These are phyloP conservation scores for Schwanniomyces polymorphus DNA, from an alignment of 805 yeast genomes.

Conservation along the genomic window DNA sequence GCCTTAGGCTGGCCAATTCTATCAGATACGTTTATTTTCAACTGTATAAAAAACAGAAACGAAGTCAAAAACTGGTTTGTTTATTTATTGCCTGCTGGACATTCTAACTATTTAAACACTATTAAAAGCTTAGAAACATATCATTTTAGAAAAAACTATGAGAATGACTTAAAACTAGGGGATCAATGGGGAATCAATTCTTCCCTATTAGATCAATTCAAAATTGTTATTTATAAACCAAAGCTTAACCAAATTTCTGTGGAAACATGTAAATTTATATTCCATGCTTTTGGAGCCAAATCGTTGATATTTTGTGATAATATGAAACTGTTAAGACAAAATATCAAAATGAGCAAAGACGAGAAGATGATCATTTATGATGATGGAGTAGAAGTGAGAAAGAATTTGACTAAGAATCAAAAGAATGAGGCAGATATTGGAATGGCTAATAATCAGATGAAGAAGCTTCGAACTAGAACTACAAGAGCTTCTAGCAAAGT, in stretches of 20 bases:
- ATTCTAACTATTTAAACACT: conserved; percentile 45
- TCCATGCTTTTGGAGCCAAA: conserved; percentile 47
- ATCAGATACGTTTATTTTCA: conserved; percentile 55
- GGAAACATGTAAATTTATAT: conserved; percentile 42
- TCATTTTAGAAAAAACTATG: conserved; percentile 40
- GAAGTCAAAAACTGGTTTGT: conserved; percentile 44
- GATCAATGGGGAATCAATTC: conserved; percentile 45
- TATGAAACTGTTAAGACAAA: not conserved
- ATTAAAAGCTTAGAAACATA: conserved; percentile 51
- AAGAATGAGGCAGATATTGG: not conserved
- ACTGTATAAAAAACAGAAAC: conserved; percentile 36
- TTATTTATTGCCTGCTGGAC: conserved; percentile 74
- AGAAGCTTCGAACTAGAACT: conserved; percentile 1
- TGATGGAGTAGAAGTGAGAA: conserved; percentile 12
- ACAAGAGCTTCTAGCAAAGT: not conserved
- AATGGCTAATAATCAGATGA: not conserved
- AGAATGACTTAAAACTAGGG: conserved; percentile 24
- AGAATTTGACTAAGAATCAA: not conserved
- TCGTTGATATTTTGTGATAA: conserved; percentile 9
- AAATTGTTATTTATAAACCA: conserved; percentile 36
- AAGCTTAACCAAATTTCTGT: conserved; percentile 24
- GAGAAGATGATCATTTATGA: conserved; percentile 24
- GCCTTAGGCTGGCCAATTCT: conserved; percentile 87
- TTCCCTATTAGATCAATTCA: conserved; percentile 27
- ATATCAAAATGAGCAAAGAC: not conserved